These are phyloP conservation scores for Arabidopsis arenosa DNA, from an alignment of 345 rosid species.

Conservation along the genomic window DNA sequence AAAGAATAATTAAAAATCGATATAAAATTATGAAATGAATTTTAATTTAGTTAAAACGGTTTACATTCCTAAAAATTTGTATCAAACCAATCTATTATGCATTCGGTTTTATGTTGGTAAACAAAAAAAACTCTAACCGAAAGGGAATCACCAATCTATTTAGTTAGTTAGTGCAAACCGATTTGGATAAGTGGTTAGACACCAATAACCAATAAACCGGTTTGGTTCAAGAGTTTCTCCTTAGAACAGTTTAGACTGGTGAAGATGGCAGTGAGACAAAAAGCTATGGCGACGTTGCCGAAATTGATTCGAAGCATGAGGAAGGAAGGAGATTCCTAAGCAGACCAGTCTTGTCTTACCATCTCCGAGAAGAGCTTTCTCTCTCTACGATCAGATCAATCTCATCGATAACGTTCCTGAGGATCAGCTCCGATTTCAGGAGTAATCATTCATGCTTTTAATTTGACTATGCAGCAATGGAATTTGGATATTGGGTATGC, in stretches of 20 bases:
- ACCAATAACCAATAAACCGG: conserved; percentile 20
- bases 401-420: conserved; percentile 80
- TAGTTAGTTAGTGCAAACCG: not conserved
- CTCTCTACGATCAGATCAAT: conserved; percentile 90
- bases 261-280: conserved; percentile 57
- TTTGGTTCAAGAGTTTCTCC: not conserved
- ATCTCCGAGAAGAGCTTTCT: conserved; percentile 77
- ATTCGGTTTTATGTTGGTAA: not conserved
- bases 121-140: not conserved
- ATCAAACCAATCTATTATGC: not conserved
- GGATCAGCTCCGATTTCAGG: conserved; percentile 83
- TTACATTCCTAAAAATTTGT: not conserved
- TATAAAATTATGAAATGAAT: too few species aligned
- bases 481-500: not conserved
- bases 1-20: too few species aligned
- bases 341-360: conserved; percentile 49
- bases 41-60: too few species aligned
- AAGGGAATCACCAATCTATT: not conserved
- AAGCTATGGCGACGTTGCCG: conserved; percentile 56
- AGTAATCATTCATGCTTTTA: conserved; percentile 41
- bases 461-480: not conserved
- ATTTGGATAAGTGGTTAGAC: not conserved
- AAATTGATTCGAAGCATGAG: conserved; percentile 24
- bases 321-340: conserved; percentile 11
- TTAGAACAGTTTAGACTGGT: conserved; percentile 1